Conservation (phyloP, 768 basidiomycete genomes). For the Mycena crocata region DNA sequence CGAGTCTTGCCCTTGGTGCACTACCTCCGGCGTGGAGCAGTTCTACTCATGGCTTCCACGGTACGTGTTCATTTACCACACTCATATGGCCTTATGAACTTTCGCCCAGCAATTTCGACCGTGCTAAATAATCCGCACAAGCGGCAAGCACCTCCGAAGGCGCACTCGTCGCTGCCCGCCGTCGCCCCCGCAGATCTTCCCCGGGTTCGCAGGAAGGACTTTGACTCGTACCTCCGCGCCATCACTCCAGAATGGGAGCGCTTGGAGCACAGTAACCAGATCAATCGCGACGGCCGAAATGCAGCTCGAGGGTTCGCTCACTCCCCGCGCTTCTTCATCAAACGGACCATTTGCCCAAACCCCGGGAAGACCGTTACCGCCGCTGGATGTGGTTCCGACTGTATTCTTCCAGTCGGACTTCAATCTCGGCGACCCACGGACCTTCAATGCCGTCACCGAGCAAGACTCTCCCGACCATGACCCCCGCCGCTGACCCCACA, state of each 20-base stretch:
- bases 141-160: conserved; percentile 86
- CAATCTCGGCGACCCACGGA: conserved; percentile 83
- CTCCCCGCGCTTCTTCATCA: conserved; percentile 32
- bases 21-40: conserved; percentile 82
- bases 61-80: conserved; percentile 53
- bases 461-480: conserved; percentile 53
- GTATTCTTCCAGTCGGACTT: conserved; percentile 86
- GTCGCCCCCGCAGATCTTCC: conserved; percentile 81
- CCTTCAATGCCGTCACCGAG: conserved; percentile 82
- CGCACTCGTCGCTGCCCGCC: conserved; percentile 82
- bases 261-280: conserved; percentile 63
- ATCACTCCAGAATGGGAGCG: conserved; percentile 83
- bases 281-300: conserved; percentile 53
- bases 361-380: conserved; percentile 65
- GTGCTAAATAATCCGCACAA: conserved; percentile 93
- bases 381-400: conserved; percentile 79
- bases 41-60: conserved; percentile 88
- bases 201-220: conserved; percentile 84
- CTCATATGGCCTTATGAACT: conserved; percentile 6
- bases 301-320: conserved; percentile 49
- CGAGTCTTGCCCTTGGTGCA: conserved; percentile 59
- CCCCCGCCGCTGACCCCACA: conserved; percentile 62
- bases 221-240: conserved; percentile 82
- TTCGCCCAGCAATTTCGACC: conserved; percentile 84
- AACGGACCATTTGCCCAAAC: conserved; percentile 42